phyloP scores from a whole-genome alignment of 139 green algal species.

The Spirogloea muscicola region DNA sequence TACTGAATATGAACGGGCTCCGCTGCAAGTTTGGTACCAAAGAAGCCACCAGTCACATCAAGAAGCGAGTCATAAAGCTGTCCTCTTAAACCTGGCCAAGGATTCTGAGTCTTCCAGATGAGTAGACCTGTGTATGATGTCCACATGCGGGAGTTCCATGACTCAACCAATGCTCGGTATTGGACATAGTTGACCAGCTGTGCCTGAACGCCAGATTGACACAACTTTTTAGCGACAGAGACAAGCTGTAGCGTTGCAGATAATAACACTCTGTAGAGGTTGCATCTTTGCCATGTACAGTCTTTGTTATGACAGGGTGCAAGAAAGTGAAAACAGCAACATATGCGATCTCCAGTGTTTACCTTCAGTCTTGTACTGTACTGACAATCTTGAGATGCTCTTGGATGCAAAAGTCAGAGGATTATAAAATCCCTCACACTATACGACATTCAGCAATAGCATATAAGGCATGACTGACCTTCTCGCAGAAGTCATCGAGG shows the following conservation, averaged over 20 bases:
- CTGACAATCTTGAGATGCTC: no score
- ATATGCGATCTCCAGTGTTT: no score
- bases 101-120: conserved; percentile 54
- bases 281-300: no score
- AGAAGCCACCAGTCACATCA: conserved; percentile 19
- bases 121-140: conserved; percentile 36
- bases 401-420: no score
- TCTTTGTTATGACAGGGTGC: no score
- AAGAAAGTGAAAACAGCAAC: no score
- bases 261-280: not conserved
- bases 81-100: conserved; percentile 45
- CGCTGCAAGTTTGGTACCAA: conserved; percentile 6
- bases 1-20: conserved; percentile 42
- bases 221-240: not conserved
- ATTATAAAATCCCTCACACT: no score
- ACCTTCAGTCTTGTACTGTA: no score
- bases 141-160: conserved; percentile 46
- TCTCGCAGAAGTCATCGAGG: conserved; percentile 44
- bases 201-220: conserved; percentile 14
- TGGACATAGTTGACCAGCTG: conserved; percentile 52
- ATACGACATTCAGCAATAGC: not conserved
- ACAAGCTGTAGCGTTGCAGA: not conserved
- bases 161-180: conserved; percentile 44
- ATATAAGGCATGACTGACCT: conserved; percentile 15
- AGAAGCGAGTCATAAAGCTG: conserved; percentile 48